Base-by-base conservation (phyloP, 306 rosid species). In the Begonia fuchsioides region DNA sequence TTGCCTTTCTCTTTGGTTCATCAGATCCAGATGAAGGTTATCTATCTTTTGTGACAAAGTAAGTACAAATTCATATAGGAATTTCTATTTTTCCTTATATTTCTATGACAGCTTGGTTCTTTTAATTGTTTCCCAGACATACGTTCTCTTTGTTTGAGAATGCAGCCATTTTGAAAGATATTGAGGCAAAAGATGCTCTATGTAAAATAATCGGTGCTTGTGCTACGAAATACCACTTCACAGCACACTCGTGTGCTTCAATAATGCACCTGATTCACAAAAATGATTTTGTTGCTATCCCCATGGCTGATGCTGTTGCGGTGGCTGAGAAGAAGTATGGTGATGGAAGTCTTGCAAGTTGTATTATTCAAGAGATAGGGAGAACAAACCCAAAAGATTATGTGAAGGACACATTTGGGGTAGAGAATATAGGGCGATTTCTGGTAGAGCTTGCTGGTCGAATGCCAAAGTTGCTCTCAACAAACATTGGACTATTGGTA, bases 301-400 rank as follows among this genome's bases (percentile, higher is more conserved):
- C 70, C 68, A 68, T 84, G 71, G 93, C 95, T 12, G 97, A 84
- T 66, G 86, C 79, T 3, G 90, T 81, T 40, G 70, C 86, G 45
- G 77, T 67, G 55, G 84, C 97, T 17, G 76, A 74, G 67, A 84
- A 78, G 67, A 88, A 79, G 81, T 84, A 81, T 64, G 72, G 78
- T 46, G 95, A 84, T 71, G 97, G 93, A 69, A 88, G 76, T 51
- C 76, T 88, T 14, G 93, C 95, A 43, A 55, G 58, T 49, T 71
- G 90, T 46, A 80, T 88, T 55, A 68, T 88, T 13, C 68, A 95
- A 68, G 97, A 88, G 56, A 75, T 84, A 59, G 97, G 97, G 59
- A 84, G 93, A 76, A 73, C 93, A 52, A 88, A 66, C 65, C 93
- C 95, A 9, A 88, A 84, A 65, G 97, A 84, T 59, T 88, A 78